phyloP scores from a whole-genome alignment of 164 flowering plant genomes.

The Sextonia rubra region DNA sequence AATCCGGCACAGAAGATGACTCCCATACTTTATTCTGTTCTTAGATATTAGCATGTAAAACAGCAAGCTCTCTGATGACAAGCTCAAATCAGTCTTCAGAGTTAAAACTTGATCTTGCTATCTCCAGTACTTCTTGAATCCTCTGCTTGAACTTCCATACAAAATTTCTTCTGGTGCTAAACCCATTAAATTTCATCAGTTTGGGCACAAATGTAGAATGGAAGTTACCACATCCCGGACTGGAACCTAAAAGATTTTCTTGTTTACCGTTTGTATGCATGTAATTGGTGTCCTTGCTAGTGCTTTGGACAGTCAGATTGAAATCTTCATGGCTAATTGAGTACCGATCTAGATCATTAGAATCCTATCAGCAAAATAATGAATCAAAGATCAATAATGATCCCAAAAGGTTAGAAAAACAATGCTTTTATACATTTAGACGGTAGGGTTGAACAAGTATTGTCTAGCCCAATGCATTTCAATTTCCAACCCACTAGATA shows the following conservation, averaged over 20 bases:
- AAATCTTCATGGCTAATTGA: slow-evolving; percentile 10
- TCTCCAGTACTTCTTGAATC: slow-evolving; percentile 9
- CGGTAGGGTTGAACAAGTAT: no score
- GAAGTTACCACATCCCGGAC: slow-evolving; percentile 7
- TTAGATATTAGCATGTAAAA: slow-evolving; percentile 42
- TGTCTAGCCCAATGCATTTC: no score
- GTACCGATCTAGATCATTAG: slow-evolving; percentile 14
- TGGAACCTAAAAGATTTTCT: slow-evolving; percentile 4
- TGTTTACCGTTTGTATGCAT: slow-evolving; percentile 1
- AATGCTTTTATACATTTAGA: no score
- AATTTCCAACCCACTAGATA: neutral
- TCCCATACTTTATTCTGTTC: slow-evolving; percentile 57
- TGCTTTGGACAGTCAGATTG: slow-evolving; percentile 21
- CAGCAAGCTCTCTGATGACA: slow-evolving; percentile 34
- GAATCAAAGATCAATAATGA: neutral
- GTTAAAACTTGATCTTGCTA: slow-evolving; percentile 21
- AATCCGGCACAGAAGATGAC: slow-evolving; percentile 49
- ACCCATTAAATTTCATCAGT: neutral
- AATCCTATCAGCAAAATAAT: slow-evolving; percentile 24
- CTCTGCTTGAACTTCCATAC: slow-evolving; percentile 38
- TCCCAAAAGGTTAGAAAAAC: no score
- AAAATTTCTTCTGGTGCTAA: slow-evolving; percentile 35
- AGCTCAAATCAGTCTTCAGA: slow-evolving; percentile 27
- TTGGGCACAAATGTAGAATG: slow-evolving; percentile 33
- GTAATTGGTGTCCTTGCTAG: slow-evolving; percentile 5